Evolutionary conservation across 768 basidiomycete species (phyloP).

Genomic region (Tricholoma terreum): DNA sequence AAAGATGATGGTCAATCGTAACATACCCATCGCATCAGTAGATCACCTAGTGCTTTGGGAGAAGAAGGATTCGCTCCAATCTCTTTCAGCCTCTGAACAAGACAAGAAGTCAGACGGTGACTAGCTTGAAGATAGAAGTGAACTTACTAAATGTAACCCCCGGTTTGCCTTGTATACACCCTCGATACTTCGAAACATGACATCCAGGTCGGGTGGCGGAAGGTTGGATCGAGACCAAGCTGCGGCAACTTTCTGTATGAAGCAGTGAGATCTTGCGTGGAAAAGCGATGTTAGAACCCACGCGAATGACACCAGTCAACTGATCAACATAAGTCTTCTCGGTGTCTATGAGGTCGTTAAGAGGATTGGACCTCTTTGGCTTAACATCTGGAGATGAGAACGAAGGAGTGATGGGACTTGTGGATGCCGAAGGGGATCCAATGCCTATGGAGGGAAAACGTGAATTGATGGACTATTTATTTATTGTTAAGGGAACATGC

Average conservation of each 20-base stretch:
- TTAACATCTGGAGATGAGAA: slow-evolving; percentile 41
- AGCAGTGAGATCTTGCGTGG: slow-evolving; percentile 11
- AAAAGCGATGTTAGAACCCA: slow-evolving; percentile 35
- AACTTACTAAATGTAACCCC: slow-evolving; percentile 63
- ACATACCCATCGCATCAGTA: slow-evolving; percentile 96
- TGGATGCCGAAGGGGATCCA: slow-evolving; percentile 26
- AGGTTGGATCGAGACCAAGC: slow-evolving; percentile 97
- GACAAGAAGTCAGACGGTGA: slow-evolving; percentile 12
- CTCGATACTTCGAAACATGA: slow-evolving; percentile 94
- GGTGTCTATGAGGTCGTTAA: slow-evolving; percentile 90
- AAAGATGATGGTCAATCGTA: slow-evolving; percentile 3
- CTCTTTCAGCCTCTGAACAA: slow-evolving; percentile 81
- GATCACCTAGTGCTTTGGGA: slow-evolving; percentile 90
- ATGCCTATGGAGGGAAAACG: slow-evolving; percentile 17
- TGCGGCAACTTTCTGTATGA: slow-evolving; percentile 84
- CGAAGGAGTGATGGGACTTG: slow-evolving; percentile 36
- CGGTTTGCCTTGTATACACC: slow-evolving; percentile 91
- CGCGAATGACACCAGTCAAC: slow-evolving; percentile 86
- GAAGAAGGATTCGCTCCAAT: slow-evolving; percentile 91
- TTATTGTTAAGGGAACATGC: slow-evolving; percentile 13
- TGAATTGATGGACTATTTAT: slow-evolving; percentile 6
- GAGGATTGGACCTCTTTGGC: slow-evolving; percentile 71
- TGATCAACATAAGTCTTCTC: slow-evolving; percentile 92
- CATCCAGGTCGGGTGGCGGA: slow-evolving; percentile 86
- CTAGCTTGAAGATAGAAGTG: neutral